phyloP scores from a whole-genome alignment of 2,329 filamentous ascomycete genomes.

The Alternaria arborescens region DNA sequence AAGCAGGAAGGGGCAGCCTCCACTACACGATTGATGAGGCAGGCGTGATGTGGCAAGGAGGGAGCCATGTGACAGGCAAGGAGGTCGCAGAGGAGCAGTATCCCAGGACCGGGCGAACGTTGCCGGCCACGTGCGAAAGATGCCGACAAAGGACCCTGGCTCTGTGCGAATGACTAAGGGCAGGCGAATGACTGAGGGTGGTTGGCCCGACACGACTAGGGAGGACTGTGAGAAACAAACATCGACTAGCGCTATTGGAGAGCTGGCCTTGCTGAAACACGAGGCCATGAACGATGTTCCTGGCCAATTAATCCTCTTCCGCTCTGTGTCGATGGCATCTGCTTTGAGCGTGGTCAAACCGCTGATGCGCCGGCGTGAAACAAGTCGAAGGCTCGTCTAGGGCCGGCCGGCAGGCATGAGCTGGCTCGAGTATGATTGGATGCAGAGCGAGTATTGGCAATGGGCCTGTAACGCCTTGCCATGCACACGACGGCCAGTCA shows the following conservation, averaged over 20 bases:
- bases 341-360: slow-evolving; percentile 43
- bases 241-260: slow-evolving; percentile 7
- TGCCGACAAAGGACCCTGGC: slow-evolving; percentile 6
- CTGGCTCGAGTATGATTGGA: slow-evolving; percentile 33
- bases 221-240: slow-evolving; percentile 5
- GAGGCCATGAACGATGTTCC: slow-evolving; percentile 25
- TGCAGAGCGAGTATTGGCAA: slow-evolving; percentile 39
- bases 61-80: slow-evolving; percentile 2
- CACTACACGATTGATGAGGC: neutral
- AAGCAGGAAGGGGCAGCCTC: neutral
- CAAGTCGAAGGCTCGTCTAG: slow-evolving; percentile 32
- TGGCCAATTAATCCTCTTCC: slow-evolving; percentile 21
- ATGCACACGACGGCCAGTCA: neutral
- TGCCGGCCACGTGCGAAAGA: slow-evolving; percentile 24
- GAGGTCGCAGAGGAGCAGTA: neutral
- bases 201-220: neutral
- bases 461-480: slow-evolving; percentile 32
- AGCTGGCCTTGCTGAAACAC: slow-evolving; percentile 26
- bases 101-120: slow-evolving; percentile 11
- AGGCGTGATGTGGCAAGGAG: slow-evolving; percentile 1
- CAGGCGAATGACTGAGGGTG: neutral
- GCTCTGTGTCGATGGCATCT: slow-evolving; percentile 18
- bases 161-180: neutral
- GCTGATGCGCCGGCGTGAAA: slow-evolving; percentile 38
- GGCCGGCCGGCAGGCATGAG: slow-evolving; percentile 26